These are phyloP conservation scores for Trichoderma guizhouense DNA, from an alignment of 2,329 filamentous ascomycete species.

Conservation along the genomic window DNA sequence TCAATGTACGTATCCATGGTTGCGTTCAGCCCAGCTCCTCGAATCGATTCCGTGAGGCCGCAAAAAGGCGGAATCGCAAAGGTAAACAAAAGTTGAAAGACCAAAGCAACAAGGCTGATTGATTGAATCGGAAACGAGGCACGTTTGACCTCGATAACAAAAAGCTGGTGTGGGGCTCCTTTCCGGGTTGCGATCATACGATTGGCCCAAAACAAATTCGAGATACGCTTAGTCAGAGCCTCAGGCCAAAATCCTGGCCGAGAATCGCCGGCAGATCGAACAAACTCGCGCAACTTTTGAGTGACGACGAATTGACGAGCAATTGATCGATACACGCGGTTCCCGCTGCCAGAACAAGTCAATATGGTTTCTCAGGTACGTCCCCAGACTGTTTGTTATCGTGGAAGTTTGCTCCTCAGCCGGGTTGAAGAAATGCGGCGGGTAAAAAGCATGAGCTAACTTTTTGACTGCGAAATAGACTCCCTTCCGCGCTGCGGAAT, in stretches of 20 bases:
- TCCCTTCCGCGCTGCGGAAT: constrained; percentile 45
- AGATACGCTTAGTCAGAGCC: constrained; percentile 19
- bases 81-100: constrained; percentile 1
- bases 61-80: background rate
- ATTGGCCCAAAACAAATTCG: constrained; percentile 2
- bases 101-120: constrained; percentile 14
- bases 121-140: background rate
- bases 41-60: background rate
- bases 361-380: constrained; percentile 43
- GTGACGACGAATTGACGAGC: constrained; percentile 31
- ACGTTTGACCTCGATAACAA: background rate
- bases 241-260: constrained; percentile 35
- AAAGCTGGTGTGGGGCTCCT: constrained; percentile 23
- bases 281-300: constrained; percentile 34
- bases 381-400: constrained; percentile 3
- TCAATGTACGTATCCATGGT: constrained; percentile 63
- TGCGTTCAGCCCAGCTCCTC: background rate
- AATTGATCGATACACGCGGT: constrained; percentile 36
- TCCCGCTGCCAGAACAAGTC: constrained; percentile 30
- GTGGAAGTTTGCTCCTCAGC: background rate
- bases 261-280: constrained; percentile 34
- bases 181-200: background rate
- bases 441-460: constrained; percentile 29
- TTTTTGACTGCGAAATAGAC: constrained; percentile 36
- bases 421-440: background rate